A percentile compares a stretch with the other conserved stretches of the same genome.
Evolutionary conservation across 2,329 filamentous ascomycete species (phyloP).

Genomic region (Aspergillus cejpii): DNA sequence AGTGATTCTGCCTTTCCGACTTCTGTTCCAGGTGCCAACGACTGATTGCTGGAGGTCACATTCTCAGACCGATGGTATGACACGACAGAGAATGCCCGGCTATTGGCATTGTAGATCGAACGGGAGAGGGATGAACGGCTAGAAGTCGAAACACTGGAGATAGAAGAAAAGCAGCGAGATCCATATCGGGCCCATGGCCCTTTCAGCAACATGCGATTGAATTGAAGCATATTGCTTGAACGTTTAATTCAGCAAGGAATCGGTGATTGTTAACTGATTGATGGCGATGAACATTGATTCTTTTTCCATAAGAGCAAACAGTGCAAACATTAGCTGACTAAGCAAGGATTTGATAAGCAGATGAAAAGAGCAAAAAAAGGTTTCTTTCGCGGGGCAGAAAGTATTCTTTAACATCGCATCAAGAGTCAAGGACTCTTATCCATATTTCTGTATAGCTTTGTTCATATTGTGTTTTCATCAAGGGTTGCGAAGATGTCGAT

Average conservation of each 20-base stretch:
- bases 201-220: slow-evolving; percentile 30
- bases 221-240: slow-evolving; percentile 15
- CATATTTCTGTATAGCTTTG: background rate
- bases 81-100: slow-evolving; percentile 21
- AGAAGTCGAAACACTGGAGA: slow-evolving; percentile 23
- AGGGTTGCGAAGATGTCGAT: slow-evolving; percentile 36
- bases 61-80: slow-evolving; percentile 21
- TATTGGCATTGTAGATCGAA: slow-evolving; percentile 12
- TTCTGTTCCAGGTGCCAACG: background rate
- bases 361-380: background rate
- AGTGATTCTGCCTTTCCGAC: slow-evolving; percentile 6
- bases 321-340: background rate
- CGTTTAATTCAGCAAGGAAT: background rate
- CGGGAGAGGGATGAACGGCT: slow-evolving; percentile 14
- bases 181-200: slow-evolving; percentile 26
- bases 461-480: background rate
- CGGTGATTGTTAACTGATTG: background rate
- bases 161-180: slow-evolving; percentile 26
- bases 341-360: background rate
- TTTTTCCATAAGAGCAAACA: background rate
- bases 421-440: background rate
- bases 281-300: background rate
- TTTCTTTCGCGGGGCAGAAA: background rate
- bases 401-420: background rate
- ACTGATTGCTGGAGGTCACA: slow-evolving; percentile 12